Evolutionary conservation across 768 basidiomycete species (phyloP).

Genomic region (Leucosporidium creatinivorum): DNA sequence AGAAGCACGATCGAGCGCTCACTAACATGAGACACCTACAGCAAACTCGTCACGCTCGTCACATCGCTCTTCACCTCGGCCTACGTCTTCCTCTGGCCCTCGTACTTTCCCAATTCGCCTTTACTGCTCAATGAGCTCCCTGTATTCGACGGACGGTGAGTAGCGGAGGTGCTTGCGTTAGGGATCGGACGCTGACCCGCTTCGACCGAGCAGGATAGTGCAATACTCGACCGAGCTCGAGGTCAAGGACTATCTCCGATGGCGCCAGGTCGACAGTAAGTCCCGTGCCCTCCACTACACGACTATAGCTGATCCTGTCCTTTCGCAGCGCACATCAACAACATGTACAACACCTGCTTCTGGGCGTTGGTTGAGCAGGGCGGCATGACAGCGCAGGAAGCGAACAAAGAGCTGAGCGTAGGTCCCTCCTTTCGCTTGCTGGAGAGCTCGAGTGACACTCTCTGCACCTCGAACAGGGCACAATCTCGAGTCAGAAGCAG

Average conservation of each 20-base stretch:
- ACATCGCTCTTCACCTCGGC: slow-evolving; percentile 83
- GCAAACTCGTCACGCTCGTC: slow-evolving; percentile 77
- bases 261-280: slow-evolving; percentile 94
- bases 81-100: slow-evolving; percentile 78
- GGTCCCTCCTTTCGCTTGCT: slow-evolving; percentile 22
- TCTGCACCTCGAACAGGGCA: slow-evolving; percentile 56
- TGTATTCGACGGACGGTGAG: slow-evolving; percentile 82
- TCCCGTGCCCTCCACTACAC: neutral
- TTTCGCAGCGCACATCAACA: slow-evolving; percentile 84
- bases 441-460: neutral
- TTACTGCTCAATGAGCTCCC: slow-evolving; percentile 60
- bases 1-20: neutral
- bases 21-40: slow-evolving; percentile 27
- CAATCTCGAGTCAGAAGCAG: slow-evolving; percentile 79
- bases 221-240: slow-evolving; percentile 63
- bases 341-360: slow-evolving; percentile 90
- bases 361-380: slow-evolving; percentile 86
- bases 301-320: neutral
- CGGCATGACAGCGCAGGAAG: slow-evolving; percentile 68
- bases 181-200: neutral
- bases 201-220: slow-evolving; percentile 26
- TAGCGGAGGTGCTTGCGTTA: slow-evolving; percentile 35
- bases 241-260: slow-evolving; percentile 85
- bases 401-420: slow-evolving; percentile 72
- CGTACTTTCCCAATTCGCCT: slow-evolving; percentile 64